Percentiles rank a stretch among this genome's conserved stretches.
Evolutionary conservation across 2,329 filamentous ascomycete genomes (phyloP).

Genomic region (Microsporum canis): DNA sequence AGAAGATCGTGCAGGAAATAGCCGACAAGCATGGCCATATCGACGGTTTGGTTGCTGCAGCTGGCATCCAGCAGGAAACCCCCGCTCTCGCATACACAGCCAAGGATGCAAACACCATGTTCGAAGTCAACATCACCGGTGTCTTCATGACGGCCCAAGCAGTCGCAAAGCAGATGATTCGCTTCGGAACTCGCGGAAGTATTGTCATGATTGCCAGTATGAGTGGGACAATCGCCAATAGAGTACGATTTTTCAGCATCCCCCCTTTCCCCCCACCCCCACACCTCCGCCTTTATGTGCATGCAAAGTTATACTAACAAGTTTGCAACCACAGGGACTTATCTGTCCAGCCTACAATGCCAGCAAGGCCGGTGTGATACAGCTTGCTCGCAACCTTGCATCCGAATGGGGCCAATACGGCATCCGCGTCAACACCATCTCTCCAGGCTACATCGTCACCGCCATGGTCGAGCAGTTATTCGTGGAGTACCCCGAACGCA

Average conservation of each 20-base stretch:
- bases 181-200: conserved; percentile 44
- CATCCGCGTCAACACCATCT: conserved; percentile 41
- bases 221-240: conserved; percentile 50
- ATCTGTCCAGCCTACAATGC: conserved; percentile 41
- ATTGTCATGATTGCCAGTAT: conserved; percentile 54
- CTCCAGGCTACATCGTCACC: conserved; percentile 38
- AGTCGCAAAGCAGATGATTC: conserved; percentile 43
- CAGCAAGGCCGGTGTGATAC: conserved; percentile 39
- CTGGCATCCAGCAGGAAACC: conserved; percentile 67
- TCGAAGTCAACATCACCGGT: conserved; percentile 51
- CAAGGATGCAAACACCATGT: conserved; percentile 52
- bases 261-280: background rate
- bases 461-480: conserved; percentile 37
- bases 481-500: conserved; percentile 61
- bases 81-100: conserved; percentile 65
- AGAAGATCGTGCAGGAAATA: conserved; percentile 57
- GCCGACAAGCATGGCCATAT: conserved; percentile 58
- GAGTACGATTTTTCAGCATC: conserved; percentile 21
- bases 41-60: conserved; percentile 66
- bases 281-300: background rate
- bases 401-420: conserved; percentile 39
- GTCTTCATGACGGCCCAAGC: conserved; percentile 54
- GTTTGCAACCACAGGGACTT: conserved; percentile 27
- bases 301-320: background rate
- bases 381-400: conserved; percentile 38